Evolutionary conservation across 805 yeast species (phyloP), one percentile per base, ranked within the genome.

Genomic region (Schizosaccharomyces osmophilus): DNA sequence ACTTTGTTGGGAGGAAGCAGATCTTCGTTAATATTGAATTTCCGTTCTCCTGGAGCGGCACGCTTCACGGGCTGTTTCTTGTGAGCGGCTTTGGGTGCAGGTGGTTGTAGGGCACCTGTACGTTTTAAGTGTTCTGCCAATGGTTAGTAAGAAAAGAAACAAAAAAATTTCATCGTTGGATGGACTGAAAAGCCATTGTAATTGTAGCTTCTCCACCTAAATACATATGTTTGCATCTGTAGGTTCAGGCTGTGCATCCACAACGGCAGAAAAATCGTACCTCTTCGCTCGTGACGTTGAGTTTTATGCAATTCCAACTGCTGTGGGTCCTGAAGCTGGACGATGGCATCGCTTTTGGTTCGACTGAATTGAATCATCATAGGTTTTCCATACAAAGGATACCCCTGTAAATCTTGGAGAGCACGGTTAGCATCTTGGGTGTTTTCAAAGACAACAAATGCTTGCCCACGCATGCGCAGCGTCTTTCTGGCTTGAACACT

Each of bases 401-500:
- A 65, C 17, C 68, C 69, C 32, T 67, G 64, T n/a, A 63, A 63
- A 19, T 67, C 70, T n/a, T 73, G 71, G 2, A 77, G 67, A 0
- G 84, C 84, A 51, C 67, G 66, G 3, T 68, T 62, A 1, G 88
- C 82, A 4, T 72, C 70, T 2, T 73, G 73, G 0, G 67, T 66
- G 22, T 69, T 67, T 3, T 72, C 74, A 61, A 82, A 79, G 0
- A 85, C 79, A 5, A 87, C 75, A 69, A 85, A 87, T 0, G 95
- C 95, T 69, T 87, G 95, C 1, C 95, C 95, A 62, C 83, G 77
- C 78, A 83, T 75, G 64, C 75, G 77, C n/a, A 85, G 66, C 65
- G 80, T 82, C 63, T 77, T 78, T 62, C 80, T 81, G 0, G 86
- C 80, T 1, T 78, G 73, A 13, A 86, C 71, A 39, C 77, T 78